Conservation (phyloP, 2,329 filamentous ascomycete genomes). For the Penicillium sp. region DNA sequence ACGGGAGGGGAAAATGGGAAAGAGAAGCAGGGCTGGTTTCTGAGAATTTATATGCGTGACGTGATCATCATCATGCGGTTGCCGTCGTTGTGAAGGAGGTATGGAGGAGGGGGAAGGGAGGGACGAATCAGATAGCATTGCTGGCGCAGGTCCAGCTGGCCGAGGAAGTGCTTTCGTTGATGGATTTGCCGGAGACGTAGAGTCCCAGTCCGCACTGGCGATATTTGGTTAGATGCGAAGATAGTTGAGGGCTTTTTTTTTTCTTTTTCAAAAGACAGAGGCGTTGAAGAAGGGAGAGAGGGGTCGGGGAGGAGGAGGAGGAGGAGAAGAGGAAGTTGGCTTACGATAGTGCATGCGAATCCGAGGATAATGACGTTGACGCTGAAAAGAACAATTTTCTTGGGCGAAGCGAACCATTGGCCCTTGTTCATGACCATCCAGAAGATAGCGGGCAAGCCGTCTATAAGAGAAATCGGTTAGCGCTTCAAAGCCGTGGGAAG, state of each 20-base stretch:
- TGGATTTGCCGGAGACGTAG: conserved; percentile 37
- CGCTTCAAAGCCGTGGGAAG: too few relatives aligned
- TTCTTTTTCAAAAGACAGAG: too few relatives aligned
- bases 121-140: conserved; percentile 21
- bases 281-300: too few relatives aligned
- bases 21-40: too few relatives aligned
- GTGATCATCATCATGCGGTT: too few relatives aligned
- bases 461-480: background rate
- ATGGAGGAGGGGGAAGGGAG: background rate
- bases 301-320: conserved; percentile 9
- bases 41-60: background rate
- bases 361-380: conserved; percentile 40
- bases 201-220: conserved; percentile 37
- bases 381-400: conserved; percentile 41
- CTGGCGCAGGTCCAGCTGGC: conserved; percentile 38
- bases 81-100: too few relatives aligned
- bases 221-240: too few relatives aligned
- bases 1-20: too few relatives aligned
- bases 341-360: conserved; percentile 26
- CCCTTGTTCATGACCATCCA: conserved; percentile 47
- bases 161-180: conserved; percentile 28
- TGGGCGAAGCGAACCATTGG: conserved; percentile 31
- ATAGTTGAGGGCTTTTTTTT: too few relatives aligned
- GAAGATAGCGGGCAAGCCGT: conserved; percentile 33
- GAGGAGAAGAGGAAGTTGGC: background rate